These are phyloP conservation scores for Tephrocybe sp. DNA, from an alignment of 768 basidiomycete species.

Conservation along the genomic window DNA sequence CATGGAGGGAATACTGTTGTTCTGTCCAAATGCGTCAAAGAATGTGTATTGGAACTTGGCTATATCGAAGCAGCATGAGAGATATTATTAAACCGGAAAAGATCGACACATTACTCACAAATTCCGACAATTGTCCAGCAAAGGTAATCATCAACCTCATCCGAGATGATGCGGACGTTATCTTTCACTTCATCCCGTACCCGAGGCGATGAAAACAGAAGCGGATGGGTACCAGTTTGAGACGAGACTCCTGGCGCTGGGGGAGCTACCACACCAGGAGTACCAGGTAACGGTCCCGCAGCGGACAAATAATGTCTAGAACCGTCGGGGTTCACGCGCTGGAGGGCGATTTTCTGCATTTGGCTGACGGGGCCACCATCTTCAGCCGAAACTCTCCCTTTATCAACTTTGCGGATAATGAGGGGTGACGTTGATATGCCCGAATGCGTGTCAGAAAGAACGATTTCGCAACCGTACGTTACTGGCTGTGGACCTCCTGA, in stretches of 20 bases:
- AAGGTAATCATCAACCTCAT: constrained; percentile 92
- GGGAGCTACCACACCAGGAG: constrained; percentile 63
- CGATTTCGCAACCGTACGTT: constrained; percentile 87
- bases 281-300: constrained; percentile 78
- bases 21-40: constrained; percentile 85
- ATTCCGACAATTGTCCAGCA: constrained; percentile 97
- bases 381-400: constrained; percentile 80
- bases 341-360: constrained; percentile 94
- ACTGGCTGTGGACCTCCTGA: constrained; percentile 76
- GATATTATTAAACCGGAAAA: constrained; percentile 1
- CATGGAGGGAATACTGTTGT: constrained; percentile 68
- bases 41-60: constrained; percentile 95
- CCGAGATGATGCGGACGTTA: constrained; percentile 69
- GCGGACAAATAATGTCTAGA: constrained; percentile 87
- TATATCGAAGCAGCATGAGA: constrained; percentile 25
- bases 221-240: constrained; percentile 76
- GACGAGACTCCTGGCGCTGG: constrained; percentile 74
- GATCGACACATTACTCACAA: constrained; percentile 52
- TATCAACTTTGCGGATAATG: constrained; percentile 90
- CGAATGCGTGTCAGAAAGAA: constrained; percentile 79
- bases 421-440: constrained; percentile 85
- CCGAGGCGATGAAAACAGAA: constrained; percentile 76
- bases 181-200: constrained; percentile 82
- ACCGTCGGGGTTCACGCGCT: constrained; percentile 78
- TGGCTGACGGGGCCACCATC: constrained; percentile 92